Conservation (phyloP, 768 basidiomycete genomes). For the Rhizopogon vulgaris region DNA sequence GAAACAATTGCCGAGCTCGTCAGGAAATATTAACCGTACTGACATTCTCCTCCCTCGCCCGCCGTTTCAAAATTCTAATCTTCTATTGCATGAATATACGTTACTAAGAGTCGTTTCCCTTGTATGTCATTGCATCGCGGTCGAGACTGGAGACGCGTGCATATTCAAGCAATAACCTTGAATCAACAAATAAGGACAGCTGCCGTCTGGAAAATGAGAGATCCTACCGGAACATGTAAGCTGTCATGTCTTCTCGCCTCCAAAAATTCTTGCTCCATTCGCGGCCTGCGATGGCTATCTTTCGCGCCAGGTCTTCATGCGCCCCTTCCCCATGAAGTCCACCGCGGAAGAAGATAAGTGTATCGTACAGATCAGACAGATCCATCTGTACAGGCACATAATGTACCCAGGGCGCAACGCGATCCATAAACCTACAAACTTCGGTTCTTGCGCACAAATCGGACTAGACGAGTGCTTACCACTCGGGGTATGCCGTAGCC, state of each 20-base stretch:
- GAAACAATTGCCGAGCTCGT: no score
- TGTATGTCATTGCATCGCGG: constrained; percentile 36
- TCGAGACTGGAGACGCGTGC: constrained; percentile 44
- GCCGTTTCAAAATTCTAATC: no score
- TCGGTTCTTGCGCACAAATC: neutral
- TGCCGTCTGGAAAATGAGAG: neutral
- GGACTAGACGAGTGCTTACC: constrained; percentile 26
- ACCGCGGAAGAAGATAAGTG: constrained; percentile 68
- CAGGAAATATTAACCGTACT: no score
- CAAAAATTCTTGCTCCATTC: constrained; percentile 54
- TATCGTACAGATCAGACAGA: constrained; percentile 58
- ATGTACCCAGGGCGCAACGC: constrained; percentile 56
- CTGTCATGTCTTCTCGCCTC: constrained; percentile 54
- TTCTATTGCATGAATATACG: neutral
- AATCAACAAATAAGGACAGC: neutral
- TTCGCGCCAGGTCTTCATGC: constrained; percentile 53
- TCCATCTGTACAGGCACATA: constrained; percentile 59
- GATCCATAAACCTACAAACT: constrained; percentile 38
- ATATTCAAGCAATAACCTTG: constrained; percentile 49
- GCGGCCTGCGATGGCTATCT: constrained; percentile 51
- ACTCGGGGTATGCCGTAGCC: constrained; percentile 61
- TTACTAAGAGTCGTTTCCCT: neutral
- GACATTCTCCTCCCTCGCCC: no score
- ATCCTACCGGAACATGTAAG: constrained; percentile 52
- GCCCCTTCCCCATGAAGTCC: constrained; percentile 49